These are phyloP conservation scores for Andrographis paniculata DNA, from an alignment of 305 asterid species.

Conservation along the genomic window DNA sequence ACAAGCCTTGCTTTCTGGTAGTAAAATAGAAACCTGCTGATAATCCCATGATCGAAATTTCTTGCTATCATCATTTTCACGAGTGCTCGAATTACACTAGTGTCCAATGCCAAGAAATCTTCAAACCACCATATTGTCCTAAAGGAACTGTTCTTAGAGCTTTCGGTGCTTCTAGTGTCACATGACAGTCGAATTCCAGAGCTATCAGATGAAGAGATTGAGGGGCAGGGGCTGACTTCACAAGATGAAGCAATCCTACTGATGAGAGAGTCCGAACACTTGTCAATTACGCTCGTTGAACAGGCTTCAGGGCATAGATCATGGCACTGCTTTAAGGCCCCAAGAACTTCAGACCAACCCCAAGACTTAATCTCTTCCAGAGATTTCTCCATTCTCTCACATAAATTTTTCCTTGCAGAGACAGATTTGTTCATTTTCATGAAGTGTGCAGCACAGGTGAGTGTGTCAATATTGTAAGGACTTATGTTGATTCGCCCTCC, in stretches of 20 bases:
- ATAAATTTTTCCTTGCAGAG: slow-evolving; percentile 28
- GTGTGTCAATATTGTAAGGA: slow-evolving; percentile 42
- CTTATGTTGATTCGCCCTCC: slow-evolving; percentile 33
- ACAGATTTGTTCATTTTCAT: slow-evolving; percentile 59
- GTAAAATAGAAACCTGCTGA: slow-evolving; percentile 54
- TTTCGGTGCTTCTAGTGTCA: slow-evolving; percentile 73
- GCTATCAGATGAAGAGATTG: slow-evolving; percentile 65
- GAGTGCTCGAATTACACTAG: slow-evolving; percentile 24
- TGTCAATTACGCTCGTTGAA: slow-evolving; percentile 36
- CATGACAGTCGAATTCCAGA: slow-evolving; percentile 47
- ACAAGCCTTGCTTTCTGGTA: slow-evolving; percentile 54
- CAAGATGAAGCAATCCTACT: slow-evolving; percentile 38
- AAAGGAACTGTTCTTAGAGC: slow-evolving; percentile 39
- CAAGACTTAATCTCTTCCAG: slow-evolving; percentile 44
- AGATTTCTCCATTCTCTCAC: slow-evolving; percentile 42
- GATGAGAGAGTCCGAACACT: slow-evolving; percentile 40
- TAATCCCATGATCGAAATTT: slow-evolving; percentile 41
- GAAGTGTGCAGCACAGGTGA: slow-evolving; percentile 44
- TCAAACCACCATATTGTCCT: slow-evolving; percentile 80
- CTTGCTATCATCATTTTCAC: slow-evolving; percentile 38
- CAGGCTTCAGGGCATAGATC: slow-evolving; percentile 26
- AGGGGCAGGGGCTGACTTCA: slow-evolving; percentile 66
- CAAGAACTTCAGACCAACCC: slow-evolving; percentile 73
- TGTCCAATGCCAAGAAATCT: slow-evolving; percentile 37
- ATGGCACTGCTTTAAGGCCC: slow-evolving; percentile 48